Evolutionary conservation across 768 basidiomycete species (phyloP).

Genomic region (Wakefieldia striispora): DNA sequence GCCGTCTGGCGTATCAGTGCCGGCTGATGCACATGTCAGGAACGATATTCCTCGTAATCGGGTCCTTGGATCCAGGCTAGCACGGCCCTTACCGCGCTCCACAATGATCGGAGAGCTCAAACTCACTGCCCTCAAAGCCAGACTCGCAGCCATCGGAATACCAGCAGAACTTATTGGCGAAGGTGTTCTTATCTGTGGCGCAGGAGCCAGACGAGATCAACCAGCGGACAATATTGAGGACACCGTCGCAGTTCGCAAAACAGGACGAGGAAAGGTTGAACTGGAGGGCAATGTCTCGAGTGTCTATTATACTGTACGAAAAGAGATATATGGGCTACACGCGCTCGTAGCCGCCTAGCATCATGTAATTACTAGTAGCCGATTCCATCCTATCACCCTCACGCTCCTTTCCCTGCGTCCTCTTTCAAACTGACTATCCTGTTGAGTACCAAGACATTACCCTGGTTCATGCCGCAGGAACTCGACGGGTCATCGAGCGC

Average conservation of each 20-base stretch:
- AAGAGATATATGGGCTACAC: constrained; percentile 87
- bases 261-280: constrained; percentile 80
- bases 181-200: constrained; percentile 88
- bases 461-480: constrained; percentile 49
- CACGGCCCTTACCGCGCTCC: constrained; percentile 72
- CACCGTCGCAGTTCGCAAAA: constrained; percentile 86
- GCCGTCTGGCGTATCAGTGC: constrained; percentile 43
- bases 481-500: constrained; percentile 55
- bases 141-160: constrained; percentile 70
- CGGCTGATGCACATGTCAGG: constrained; percentile 20
- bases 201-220: constrained; percentile 45
- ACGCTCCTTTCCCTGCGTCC: constrained; percentile 71
- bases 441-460: constrained; percentile 84
- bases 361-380: constrained; percentile 4
- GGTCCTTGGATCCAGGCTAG: constrained; percentile 63
- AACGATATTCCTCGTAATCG: constrained; percentile 34
- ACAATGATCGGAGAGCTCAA: constrained; percentile 98
- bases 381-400: not conserved
- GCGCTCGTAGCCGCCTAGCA: constrained; percentile 75
- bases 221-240: constrained; percentile 51
- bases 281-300: constrained; percentile 87
- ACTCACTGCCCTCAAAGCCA: constrained; percentile 82
- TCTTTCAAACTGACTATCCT: constrained; percentile 94
- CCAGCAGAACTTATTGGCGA: constrained; percentile 96
- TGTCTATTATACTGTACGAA: constrained; percentile 85